Conservation (phyloP, 257 asterid species). For the Solanum stenotomum region DNA sequence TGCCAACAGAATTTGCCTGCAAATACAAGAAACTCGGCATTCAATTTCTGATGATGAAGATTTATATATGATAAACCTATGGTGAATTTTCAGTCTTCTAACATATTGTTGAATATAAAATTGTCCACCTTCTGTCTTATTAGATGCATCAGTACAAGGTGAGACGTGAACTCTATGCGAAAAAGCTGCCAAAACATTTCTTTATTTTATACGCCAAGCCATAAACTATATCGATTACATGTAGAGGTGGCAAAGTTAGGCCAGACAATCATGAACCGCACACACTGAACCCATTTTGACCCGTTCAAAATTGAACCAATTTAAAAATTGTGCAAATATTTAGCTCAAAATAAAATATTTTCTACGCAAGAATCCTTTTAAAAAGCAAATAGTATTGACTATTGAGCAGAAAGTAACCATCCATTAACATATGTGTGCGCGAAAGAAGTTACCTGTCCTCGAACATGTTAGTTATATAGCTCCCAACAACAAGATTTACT, state of each 20-base stretch:
- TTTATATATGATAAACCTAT: background rate
- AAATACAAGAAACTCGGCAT: background rate
- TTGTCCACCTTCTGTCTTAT: background rate
- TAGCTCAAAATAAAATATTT: background rate
- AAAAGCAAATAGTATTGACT: background rate
- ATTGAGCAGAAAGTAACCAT: background rate
- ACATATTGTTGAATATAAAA: background rate
- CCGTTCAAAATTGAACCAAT: background rate
- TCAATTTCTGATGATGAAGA: background rate
- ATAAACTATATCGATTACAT: background rate
- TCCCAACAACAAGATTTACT: constrained; percentile 71
- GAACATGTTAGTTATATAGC: constrained; percentile 86
- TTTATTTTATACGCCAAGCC: background rate
- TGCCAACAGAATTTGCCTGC: constrained; percentile 73
- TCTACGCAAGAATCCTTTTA: background rate
- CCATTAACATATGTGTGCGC: background rate
- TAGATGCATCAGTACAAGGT: background rate
- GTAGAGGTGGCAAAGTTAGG: background rate
- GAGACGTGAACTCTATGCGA: background rate
- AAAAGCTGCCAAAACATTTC: background rate
- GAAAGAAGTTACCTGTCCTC: constrained; percentile 71
- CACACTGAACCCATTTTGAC: background rate
- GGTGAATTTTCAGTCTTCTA: background rate
- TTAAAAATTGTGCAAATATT: background rate
- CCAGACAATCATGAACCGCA: background rate